Percentiles rank a stretch among this genome's conserved stretches.
phyloP scores from a whole-genome alignment of 352 stramenopile genomes.

The Elongisporangium undulatum region DNA sequence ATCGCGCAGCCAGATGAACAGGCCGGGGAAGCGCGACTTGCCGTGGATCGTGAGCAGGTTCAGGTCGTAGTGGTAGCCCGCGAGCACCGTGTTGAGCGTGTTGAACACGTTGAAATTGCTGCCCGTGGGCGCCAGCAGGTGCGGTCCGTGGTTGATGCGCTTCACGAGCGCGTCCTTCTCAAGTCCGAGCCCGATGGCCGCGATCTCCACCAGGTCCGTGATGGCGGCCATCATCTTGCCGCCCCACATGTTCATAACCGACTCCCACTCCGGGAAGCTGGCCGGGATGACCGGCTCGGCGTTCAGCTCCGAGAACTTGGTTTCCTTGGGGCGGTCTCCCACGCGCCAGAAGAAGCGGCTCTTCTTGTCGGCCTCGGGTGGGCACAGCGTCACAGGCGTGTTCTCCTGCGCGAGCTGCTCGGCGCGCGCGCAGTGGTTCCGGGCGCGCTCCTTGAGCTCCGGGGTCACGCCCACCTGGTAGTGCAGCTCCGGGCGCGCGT shows the following conservation, averaged over 20 bases:
- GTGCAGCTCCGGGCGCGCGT: slow-evolving; percentile 85
- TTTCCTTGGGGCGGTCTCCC: slow-evolving; percentile 69
- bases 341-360: slow-evolving; percentile 94
- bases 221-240: slow-evolving; percentile 85
- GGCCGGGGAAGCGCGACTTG: slow-evolving; percentile 88
- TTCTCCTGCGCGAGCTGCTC: slow-evolving; percentile 49
- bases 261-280: slow-evolving; percentile 84
- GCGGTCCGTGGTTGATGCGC: slow-evolving; percentile 81
- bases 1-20: slow-evolving; percentile 90
- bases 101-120: slow-evolving; percentile 86
- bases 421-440: slow-evolving; percentile 78
- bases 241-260: slow-evolving; percentile 91
- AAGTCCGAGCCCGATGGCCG: slow-evolving; percentile 81
- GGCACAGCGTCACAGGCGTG: slow-evolving; percentile 78
- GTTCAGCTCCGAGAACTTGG: slow-evolving; percentile 84
- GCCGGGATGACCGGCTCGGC: slow-evolving; percentile 82
- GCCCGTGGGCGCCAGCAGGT: slow-evolving; percentile 88
- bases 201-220: slow-evolving; percentile 82
- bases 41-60: slow-evolving; percentile 93
- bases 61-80: slow-evolving; percentile 93
- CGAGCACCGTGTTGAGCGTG: slow-evolving; percentile 80
- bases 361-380: slow-evolving; percentile 90
- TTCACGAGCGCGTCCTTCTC: slow-evolving; percentile 73
- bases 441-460: slow-evolving; percentile 77
- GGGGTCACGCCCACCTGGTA: slow-evolving; percentile 91